These are phyloP conservation scores for Tephrocybe sp. DNA, from an alignment of 768 basidiomycete genomes.

Conservation along the genomic window DNA sequence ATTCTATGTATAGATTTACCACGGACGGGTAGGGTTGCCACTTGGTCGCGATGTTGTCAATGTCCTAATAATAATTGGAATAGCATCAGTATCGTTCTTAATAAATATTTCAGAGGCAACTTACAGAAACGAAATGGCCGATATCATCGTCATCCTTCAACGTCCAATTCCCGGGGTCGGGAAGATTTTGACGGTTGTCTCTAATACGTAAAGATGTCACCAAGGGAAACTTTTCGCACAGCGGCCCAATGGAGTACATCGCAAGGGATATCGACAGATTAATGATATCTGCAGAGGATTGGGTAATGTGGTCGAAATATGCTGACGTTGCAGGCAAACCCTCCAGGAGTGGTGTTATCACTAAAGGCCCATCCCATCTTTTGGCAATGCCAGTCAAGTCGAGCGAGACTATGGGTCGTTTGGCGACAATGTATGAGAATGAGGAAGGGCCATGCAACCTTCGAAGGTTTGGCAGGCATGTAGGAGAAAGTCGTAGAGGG, in stretches of 20 bases:
- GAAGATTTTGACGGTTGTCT: not conserved
- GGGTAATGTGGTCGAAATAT: not conserved
- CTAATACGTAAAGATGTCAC: constrained; percentile 4
- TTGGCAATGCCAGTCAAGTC: not conserved
- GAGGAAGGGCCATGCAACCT: constrained; percentile 3
- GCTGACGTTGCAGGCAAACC: not conserved
- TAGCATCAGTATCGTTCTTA: too few relatives aligned
- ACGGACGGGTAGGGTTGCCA: constrained; percentile 10
- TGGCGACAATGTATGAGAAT: constrained; percentile 1
- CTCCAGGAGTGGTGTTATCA: not conserved
- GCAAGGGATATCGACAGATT: constrained; percentile 4
- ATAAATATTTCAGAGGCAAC: too few relatives aligned
- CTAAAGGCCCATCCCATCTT: not conserved
- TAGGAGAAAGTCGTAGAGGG: not conserved
- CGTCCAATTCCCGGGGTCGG: too few relatives aligned
- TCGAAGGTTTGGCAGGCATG: constrained; percentile 12
- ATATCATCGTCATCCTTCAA: too few relatives aligned
- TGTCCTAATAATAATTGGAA: too few relatives aligned
- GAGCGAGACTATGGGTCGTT: constrained; percentile 9
- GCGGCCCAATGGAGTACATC: constrained; percentile 2
- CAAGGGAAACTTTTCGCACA: constrained; percentile 4
- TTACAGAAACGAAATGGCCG: too few relatives aligned
- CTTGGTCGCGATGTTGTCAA: not conserved
- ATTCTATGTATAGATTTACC: not conserved
- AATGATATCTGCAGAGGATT: not conserved